Conservation (phyloP, 805 yeast genomes). For the Candida quercuum region DNA sequence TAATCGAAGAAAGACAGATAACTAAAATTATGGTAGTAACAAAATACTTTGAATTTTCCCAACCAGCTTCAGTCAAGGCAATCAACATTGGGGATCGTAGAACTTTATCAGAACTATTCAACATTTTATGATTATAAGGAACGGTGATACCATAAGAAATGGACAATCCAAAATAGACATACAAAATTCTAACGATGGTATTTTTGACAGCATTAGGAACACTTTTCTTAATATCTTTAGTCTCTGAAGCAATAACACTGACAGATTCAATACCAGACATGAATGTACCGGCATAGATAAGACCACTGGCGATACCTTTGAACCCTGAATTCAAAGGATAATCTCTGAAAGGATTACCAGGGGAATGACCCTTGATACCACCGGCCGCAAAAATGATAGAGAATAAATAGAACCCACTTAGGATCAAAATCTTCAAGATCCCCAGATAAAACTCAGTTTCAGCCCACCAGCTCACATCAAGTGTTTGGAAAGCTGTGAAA, state of each 20-base stretch:
- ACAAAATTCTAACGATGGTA: constrained; percentile 56
- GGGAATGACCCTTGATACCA: constrained; percentile 28
- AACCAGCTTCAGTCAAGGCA: constrained; percentile 65
- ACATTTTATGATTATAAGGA: constrained; percentile 56
- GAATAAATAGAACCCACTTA: constrained; percentile 45
- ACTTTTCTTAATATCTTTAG: constrained; percentile 60
- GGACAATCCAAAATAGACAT: constrained; percentile 59
- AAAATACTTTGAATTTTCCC: constrained; percentile 56
- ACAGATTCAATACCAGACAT: constrained; percentile 75
- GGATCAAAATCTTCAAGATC: constrained; percentile 39
- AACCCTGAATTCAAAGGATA: constrained; percentile 39
- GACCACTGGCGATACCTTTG: constrained; percentile 52
- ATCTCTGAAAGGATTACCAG: constrained; percentile 29
- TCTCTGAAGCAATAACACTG: constrained; percentile 73
- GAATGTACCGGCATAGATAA: constrained; percentile 68
- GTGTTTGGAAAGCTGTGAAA: constrained; percentile 43
- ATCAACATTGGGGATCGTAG: constrained; percentile 66
- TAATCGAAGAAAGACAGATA: constrained; percentile 64
- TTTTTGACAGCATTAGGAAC: constrained; percentile 67
- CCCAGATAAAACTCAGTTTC: constrained; percentile 53
- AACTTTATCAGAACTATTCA: constrained; percentile 29
- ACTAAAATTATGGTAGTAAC: constrained; percentile 64
- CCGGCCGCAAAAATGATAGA: constrained; percentile 43
- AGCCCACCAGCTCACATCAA: constrained; percentile 51
- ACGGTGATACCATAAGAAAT: constrained; percentile 66